Evolutionary conservation across 352 stramenopile genomes (phyloP).

Genomic region (Pythium oligandrum): DNA sequence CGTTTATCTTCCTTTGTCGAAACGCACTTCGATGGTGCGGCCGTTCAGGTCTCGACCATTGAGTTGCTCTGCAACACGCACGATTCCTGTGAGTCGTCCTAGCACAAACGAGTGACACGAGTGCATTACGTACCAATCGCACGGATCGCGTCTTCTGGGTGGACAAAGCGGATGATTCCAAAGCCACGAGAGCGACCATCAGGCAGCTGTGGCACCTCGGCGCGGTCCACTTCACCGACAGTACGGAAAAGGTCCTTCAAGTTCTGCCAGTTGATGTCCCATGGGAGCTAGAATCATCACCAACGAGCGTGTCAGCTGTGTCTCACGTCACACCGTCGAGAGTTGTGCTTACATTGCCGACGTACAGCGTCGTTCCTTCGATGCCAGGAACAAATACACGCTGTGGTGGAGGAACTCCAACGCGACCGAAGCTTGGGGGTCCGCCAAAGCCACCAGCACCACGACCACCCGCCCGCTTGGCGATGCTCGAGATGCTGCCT

Average conservation of each 20-base stretch:
- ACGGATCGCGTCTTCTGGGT: constrained; percentile 35
- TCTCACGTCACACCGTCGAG: too few species aligned
- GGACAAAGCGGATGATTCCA: constrained; percentile 62
- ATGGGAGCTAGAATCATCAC: constrained; percentile 39
- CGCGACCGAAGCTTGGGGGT: too few species aligned
- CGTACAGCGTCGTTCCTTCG: constrained; percentile 51
- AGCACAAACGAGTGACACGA: too few species aligned
- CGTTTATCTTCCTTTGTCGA: constrained; percentile 34
- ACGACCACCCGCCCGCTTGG: constrained; percentile 11
- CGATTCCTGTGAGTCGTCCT: neutral
- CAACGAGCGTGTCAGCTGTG: too few species aligned
- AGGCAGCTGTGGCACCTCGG: constrained; percentile 47
- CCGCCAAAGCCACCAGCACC: too few species aligned
- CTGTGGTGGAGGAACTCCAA: neutral
- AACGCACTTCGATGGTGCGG: constrained; percentile 57
- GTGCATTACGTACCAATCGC: constrained; percentile 50
- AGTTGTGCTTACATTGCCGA: constrained; percentile 55
- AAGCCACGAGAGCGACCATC: constrained; percentile 69
- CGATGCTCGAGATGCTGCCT: constrained; percentile 69
- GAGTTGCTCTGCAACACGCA: constrained; percentile 35
- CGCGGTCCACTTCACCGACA: constrained; percentile 62
- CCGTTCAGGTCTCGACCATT: constrained; percentile 66
- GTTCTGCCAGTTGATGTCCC: constrained; percentile 61
- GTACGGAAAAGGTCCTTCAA: constrained; percentile 64
- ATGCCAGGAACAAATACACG: neutral